Conservation (phyloP, 83 land plant species). For the Diphasiastrum complanatum region DNA sequence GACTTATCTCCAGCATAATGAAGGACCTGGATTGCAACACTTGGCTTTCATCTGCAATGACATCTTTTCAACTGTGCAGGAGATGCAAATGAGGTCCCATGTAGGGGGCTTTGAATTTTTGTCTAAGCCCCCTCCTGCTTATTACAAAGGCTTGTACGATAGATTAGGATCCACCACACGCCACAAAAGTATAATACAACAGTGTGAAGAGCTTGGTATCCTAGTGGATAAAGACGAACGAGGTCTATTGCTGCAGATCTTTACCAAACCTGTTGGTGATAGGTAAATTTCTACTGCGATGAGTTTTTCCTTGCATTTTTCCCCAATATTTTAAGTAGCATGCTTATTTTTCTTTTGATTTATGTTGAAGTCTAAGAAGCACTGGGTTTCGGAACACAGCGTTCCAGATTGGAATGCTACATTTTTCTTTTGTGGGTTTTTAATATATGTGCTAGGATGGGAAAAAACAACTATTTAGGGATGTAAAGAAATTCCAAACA, state of each 20-base stretch:
- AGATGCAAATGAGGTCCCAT: conserved; percentile 56
- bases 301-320: no score
- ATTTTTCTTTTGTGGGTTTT: no score
- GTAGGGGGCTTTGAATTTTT: conserved; percentile 93
- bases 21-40: conserved; percentile 92
- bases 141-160: conserved; percentile 58
- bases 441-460: no score
- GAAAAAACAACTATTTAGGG: no score
- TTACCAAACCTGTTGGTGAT: conserved; percentile 96
- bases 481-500: no score
- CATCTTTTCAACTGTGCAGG: conserved; percentile 66
- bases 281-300: no score
- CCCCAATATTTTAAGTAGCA: no score
- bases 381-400: no score
- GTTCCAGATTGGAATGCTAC: no score
- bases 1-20: conserved; percentile 91
- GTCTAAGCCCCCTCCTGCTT: conserved; percentile 90
- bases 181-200: conserved; percentile 64
- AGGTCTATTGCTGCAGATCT: conserved; percentile 89
- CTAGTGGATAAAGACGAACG: conserved; percentile 93
- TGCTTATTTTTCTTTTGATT: no score
- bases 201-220: conserved; percentile 91
- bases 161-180: conserved; percentile 57
- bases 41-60: conserved; percentile 71
- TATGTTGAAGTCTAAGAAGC: no score